Percentiles rank a stretch among this genome's conserved stretches.
phyloP scores from a whole-genome alignment of 106 monocot species.

The Apostasia ramifera region DNA sequence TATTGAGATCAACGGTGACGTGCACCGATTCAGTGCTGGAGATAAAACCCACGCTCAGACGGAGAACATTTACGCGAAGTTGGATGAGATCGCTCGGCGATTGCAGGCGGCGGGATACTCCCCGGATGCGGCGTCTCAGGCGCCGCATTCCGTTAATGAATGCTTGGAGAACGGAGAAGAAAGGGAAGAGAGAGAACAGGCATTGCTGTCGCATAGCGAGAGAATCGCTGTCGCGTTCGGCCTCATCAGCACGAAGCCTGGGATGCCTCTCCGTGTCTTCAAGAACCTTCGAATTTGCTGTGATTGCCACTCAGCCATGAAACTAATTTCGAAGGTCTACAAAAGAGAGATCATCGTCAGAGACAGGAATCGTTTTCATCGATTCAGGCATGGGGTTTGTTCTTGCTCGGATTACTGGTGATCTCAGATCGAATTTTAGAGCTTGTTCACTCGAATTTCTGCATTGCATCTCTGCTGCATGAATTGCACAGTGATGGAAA shows the following conservation, averaged over 20 bases:
- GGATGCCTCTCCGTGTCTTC: constrained; percentile 34
- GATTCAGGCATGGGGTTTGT: constrained; percentile 45
- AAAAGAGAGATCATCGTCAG: constrained; percentile 45
- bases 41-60: constrained; percentile 50
- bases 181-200: constrained; percentile 47
- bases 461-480: no score
- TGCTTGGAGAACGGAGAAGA: constrained; percentile 14
- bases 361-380: constrained; percentile 66
- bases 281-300: constrained; percentile 62
- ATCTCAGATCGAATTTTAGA: not conserved
- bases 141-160: constrained; percentile 14
- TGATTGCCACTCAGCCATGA: constrained; percentile 51
- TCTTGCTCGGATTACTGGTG: constrained; percentile 74
- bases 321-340: constrained; percentile 43
- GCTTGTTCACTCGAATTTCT: no score
- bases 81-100: constrained; percentile 36
- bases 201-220: constrained; percentile 46
- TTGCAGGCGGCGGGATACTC: constrained; percentile 35
- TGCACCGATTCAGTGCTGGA: constrained; percentile 52
- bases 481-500: no score
- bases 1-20: constrained; percentile 38
- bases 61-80: constrained; percentile 27
- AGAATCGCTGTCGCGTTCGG: constrained; percentile 53
- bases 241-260: constrained; percentile 39
- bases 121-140: constrained; percentile 15